Percentiles rank a stretch among this genome's conserved stretches.
Conservation (phyloP, 2,329 filamentous ascomycete genomes). For the Scorias spongiosa region DNA sequence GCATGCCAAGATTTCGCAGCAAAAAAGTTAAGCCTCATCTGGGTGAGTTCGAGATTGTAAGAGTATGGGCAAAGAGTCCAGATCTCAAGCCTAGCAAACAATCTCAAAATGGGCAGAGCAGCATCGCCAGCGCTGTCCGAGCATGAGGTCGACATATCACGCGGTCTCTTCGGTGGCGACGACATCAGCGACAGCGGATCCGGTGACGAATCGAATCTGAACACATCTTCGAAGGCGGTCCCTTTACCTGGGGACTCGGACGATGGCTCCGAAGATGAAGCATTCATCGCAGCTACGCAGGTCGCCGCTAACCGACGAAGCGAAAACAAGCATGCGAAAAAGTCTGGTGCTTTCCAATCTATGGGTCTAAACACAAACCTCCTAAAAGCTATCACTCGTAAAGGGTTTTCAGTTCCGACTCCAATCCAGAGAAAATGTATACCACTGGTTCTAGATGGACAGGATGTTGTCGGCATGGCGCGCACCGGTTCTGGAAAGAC, state of each 20-base stretch:
- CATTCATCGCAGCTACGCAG: conserved; percentile 80
- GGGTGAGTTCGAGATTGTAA: not conserved
- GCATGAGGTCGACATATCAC: conserved; percentile 79
- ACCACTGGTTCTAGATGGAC: conserved; percentile 71
- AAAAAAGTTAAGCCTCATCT: not conserved
- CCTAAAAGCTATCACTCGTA: conserved; percentile 78
- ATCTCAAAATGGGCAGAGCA: conserved; percentile 47
- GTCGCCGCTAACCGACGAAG: conserved; percentile 77
- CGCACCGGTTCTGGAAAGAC: conserved; percentile 98
- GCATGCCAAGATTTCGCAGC: not conserved
- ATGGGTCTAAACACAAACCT: conserved; percentile 78
- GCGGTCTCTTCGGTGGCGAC: conserved; percentile 44
- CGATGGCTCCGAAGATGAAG: conserved; percentile 48
- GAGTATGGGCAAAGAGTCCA: too few species aligned
- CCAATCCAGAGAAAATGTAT: conserved; percentile 97
- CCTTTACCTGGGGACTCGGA: conserved; percentile 11
- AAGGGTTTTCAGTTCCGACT: conserved; percentile 91
- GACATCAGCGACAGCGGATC: conserved; percentile 41
- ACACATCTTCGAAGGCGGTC: not conserved
- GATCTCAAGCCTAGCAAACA: not conserved
- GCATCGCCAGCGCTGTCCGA: conserved; percentile 75
- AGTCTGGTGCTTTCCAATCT: conserved; percentile 89
- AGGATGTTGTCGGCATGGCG: conserved; percentile 98
- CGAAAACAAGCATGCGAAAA: conserved; percentile 74
- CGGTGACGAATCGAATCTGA: conserved; percentile 9